Evolutionary conservation across 2,329 filamentous ascomycete genomes (phyloP), one percentile per base, ranked within the genome.

Genomic region (Phaeosphaeriaceae sp.): DNA sequence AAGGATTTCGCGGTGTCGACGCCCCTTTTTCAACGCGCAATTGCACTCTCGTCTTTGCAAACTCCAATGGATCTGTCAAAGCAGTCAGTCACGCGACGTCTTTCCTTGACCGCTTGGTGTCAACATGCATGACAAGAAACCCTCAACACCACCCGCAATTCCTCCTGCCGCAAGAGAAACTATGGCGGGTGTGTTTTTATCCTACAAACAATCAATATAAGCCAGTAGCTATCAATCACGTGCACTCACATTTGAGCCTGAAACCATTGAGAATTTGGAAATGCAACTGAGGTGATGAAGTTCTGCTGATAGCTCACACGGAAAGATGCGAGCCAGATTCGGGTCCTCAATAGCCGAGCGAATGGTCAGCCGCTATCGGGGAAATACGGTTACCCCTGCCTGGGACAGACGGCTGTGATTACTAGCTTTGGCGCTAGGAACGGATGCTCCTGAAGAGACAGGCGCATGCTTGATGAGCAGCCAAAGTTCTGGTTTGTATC

Each of bases 21-120:
- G 76, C 69, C 17, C 80, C 76, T 58, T 77, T 78, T 55, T 82
- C 76, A 42, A 77, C 73, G 27, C 79, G 78, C n/a, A 88, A 78
- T 62, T 89, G 86, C 2, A 86, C 82, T 54, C 86, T 79, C 0
- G 88, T 89, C 74, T 90, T 90, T 53, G 87, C 86, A 65, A 89
- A 90, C 68, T 90, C 88, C 65, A 89, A 85, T 0, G 88, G 88
- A 71, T 89, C 89, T 76, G 54, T 17, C 4, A 3, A 7, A 31
- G 2, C 7, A 5, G 40, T 66, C 31, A 68, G 65, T 57, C 48
- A 62, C 46, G 49, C 46, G 57, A 58, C 48, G 47, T 24, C 2
- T 20, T 24, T 25, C 42, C 42, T 40, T 15, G 47, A 53, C 15
- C 24, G 33, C 45, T 2, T 9, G 7, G 19, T 42, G 48, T 36